Evolutionary conservation across 2,329 filamentous ascomycete species (phyloP).

Genomic region (Ophiobolus disseminans): DNA sequence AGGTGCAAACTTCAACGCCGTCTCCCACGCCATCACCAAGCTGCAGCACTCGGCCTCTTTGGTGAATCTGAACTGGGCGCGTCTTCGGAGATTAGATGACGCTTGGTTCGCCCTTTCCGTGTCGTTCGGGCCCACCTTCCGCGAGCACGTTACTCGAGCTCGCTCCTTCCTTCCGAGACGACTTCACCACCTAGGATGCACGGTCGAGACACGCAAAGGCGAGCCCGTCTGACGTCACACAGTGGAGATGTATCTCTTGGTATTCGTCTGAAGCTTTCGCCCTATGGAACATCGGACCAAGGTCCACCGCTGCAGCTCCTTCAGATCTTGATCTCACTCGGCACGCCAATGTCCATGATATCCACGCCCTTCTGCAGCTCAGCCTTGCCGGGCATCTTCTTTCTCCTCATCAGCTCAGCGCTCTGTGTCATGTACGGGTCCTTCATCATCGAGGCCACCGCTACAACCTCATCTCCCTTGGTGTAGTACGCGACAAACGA

Average conservation of each 20-base stretch:
- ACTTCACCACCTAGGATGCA: slow-evolving; percentile 16
- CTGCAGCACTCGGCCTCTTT: not conserved
- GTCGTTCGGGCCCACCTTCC: slow-evolving; percentile 24
- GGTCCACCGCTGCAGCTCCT: not conserved
- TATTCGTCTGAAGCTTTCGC: slow-evolving; percentile 14
- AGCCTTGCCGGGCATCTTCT: slow-evolving; percentile 82
- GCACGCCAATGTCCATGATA: slow-evolving; percentile 54
- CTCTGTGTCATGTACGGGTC: slow-evolving; percentile 77
- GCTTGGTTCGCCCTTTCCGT: slow-evolving; percentile 33
- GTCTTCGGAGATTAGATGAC: slow-evolving; percentile 38
- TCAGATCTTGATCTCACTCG: slow-evolving; percentile 55
- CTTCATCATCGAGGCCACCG: slow-evolving; percentile 87
- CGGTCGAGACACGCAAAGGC: slow-evolving; percentile 8
- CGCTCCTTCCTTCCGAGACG: slow-evolving; percentile 7
- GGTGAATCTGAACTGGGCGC: not conserved
- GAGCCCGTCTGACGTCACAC: slow-evolving; percentile 28
- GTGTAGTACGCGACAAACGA: slow-evolving; percentile 92
- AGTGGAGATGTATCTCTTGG: slow-evolving; percentile 10
- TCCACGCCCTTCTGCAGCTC: slow-evolving; percentile 70
- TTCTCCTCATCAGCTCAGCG: slow-evolving; percentile 82
- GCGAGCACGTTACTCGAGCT: slow-evolving; percentile 14
- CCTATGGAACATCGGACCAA: slow-evolving; percentile 1
- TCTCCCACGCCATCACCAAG: slow-evolving; percentile 1
- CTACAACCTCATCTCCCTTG: slow-evolving; percentile 84
- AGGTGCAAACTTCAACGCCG: not conserved